phyloP scores from a whole-genome alignment of 768 basidiomycete species.

The Coprinopsis cinerea region DNA sequence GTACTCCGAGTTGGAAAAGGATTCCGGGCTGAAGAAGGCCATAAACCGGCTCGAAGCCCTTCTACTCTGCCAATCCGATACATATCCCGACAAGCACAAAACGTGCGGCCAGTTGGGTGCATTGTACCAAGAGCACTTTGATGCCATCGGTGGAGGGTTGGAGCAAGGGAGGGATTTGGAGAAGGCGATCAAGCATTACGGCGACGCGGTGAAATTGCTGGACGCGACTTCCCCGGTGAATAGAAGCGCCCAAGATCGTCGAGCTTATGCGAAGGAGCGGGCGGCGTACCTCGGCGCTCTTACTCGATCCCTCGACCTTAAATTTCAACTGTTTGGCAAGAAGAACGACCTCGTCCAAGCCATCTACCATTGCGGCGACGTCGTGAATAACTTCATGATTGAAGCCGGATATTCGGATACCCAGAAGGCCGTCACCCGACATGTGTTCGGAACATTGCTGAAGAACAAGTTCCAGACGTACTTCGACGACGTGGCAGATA shows the following conservation, averaged over 20 bases:
- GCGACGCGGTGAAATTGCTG: background rate
- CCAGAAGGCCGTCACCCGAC: background rate
- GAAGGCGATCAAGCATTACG: background rate
- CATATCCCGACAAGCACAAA: background rate
- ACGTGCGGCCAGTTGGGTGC: background rate
- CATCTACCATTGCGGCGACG: background rate
- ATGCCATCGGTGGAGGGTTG: background rate
- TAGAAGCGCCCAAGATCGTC: background rate
- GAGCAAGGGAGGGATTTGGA: background rate
- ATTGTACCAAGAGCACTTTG: slow-evolving; percentile 1
- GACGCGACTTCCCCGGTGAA: background rate
- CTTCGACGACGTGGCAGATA: background rate
- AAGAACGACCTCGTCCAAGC: slow-evolving; percentile 3
- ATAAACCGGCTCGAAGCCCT: background rate
- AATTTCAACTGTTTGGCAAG: slow-evolving; percentile 1
- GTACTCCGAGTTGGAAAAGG: background rate
- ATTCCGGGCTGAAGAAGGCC: background rate
- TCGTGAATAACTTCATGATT: background rate
- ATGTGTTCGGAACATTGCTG: background rate
- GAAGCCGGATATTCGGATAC: background rate
- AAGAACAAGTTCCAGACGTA: slow-evolving; percentile 2
- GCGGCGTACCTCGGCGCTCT: background rate
- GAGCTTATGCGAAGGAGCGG: background rate
- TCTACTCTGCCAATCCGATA: background rate
- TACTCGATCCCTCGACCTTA: background rate